Evolutionary conservation across 2,329 filamentous ascomycete genomes (phyloP), one percentile per base, ranked within the genome.

Genomic region (Penicillium sp.): DNA sequence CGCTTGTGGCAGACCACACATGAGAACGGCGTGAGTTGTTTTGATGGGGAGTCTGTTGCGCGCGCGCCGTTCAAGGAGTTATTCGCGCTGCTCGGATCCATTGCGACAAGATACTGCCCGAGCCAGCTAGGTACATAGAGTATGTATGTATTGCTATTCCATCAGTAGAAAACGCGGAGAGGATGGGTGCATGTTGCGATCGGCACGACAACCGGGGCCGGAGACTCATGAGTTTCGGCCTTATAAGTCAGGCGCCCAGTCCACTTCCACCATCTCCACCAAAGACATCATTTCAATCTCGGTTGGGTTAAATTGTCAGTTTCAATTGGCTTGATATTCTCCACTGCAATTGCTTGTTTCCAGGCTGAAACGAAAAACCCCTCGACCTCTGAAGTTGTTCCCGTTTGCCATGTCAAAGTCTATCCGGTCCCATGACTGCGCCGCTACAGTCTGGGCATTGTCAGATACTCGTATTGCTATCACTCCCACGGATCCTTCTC

Each of bases 1-100:
- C 75, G 67, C 24, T 71, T 70, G 38, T 73, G 67, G 54, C 75
- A 77, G 2, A 66, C 58, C 42, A 73, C 56, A 54, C 75, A 77
- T 34, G 69, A 68, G 45, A 56, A 62, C 14, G 55, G 43, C 40
- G 58, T 54, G 11, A 53, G 32, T 44, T 48, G 47, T 47, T 47
- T 44, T 13, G 54, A 43, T 36, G 54, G 27, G 21, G 50, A 55
- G 0, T 81, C 48, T 42, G 36, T 50, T 27, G 36, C 18, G 16
- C 31, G 31, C 9, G 14, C 24, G n/a, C 32, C 34, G 16, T 47
- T 32, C 14, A 42, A 44, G 5, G 21, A 14, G 3, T 43, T 22
- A 27, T 36, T 18, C 11, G 38, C 16, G 11, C 40, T 41, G 27
- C 34, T n/a, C 34, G 13, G n/a, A n/a, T 43, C 32, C 56, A 61